These are phyloP conservation scores for Trichoderma sp. DNA, from an alignment of 2,329 filamentous ascomycete genomes.

Conservation along the genomic window DNA sequence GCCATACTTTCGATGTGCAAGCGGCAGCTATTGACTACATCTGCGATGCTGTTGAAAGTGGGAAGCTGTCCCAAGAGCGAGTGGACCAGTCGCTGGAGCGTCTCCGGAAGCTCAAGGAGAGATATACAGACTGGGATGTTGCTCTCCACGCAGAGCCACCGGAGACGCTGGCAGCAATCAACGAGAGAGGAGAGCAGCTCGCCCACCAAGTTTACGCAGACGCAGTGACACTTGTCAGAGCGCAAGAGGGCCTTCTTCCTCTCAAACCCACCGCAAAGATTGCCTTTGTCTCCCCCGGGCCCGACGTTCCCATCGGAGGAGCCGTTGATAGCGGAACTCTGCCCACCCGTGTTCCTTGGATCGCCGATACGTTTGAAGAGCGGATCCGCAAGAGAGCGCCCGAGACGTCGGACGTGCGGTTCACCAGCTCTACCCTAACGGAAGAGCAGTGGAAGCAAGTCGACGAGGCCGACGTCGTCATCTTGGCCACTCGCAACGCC, in stretches of 20 bases:
- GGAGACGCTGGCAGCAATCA: slow-evolving; percentile 29
- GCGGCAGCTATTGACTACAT: slow-evolving; percentile 34
- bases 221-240: slow-evolving; percentile 33
- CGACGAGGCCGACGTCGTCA: slow-evolving; percentile 33
- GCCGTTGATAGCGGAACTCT: slow-evolving; percentile 33
- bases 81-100: slow-evolving; percentile 32
- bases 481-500: slow-evolving; percentile 36
- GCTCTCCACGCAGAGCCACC: slow-evolving; percentile 28
- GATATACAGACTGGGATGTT: slow-evolving; percentile 34
- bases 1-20: slow-evolving; percentile 36
- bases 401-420: slow-evolving; percentile 31
- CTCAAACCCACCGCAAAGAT: slow-evolving; percentile 30
- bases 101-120: slow-evolving; percentile 31
- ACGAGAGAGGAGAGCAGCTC: slow-evolving; percentile 29
- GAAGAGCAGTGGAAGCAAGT: slow-evolving; percentile 32
- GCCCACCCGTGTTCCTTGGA: slow-evolving; percentile 36
- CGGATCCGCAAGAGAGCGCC: slow-evolving; percentile 30
- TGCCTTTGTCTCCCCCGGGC: slow-evolving; percentile 35
- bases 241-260: slow-evolving; percentile 30
- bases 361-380: slow-evolving; percentile 33
- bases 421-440: slow-evolving; percentile 30
- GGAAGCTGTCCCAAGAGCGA: slow-evolving; percentile 29
- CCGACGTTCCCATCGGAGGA: slow-evolving; percentile 34
- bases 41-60: slow-evolving; percentile 31
- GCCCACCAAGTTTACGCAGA: slow-evolving; percentile 32